Conservation (phyloP, 2,329 filamentous ascomycete genomes). For the Leptographium galeiforme region DNA sequence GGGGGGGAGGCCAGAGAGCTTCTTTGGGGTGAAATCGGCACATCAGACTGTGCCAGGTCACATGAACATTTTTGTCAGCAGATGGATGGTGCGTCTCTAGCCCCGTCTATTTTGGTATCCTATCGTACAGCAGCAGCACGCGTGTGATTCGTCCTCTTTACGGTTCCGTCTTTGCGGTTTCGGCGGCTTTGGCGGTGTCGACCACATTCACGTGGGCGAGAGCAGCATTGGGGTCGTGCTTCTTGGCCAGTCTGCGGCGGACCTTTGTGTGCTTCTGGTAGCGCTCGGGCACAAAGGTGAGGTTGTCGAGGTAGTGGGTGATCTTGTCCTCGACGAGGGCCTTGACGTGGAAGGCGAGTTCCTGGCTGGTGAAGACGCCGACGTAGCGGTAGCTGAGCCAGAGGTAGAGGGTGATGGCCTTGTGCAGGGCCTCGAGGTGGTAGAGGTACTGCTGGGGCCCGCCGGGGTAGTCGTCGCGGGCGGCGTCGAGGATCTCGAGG, state of each 20-base stretch:
- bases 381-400: conserved; percentile 88
- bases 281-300: conserved; percentile 32
- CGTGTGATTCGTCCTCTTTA: too few species aligned
- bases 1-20: too few species aligned
- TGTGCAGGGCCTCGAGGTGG: conserved; percentile 66
- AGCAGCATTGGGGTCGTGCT: conserved; percentile 5
- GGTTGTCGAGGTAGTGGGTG: conserved; percentile 43
- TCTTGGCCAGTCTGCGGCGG: conserved; percentile 9
- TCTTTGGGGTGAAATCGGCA: too few species aligned
- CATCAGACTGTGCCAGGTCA: too few species aligned
- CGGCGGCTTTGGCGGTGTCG: too few species aligned
- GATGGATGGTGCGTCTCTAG: too few species aligned
- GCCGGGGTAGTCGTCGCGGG: conserved; percentile 25
- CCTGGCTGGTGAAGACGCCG: conserved; percentile 63
- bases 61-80: too few species aligned
- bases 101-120: too few species aligned
- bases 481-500: conserved; percentile 60
- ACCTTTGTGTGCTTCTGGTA: conserved; percentile 11
- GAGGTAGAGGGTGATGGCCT: conserved; percentile 69
- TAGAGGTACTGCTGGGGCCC: conserved; percentile 44
- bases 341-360: conserved; percentile 69
- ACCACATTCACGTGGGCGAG: too few species aligned
- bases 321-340: conserved; percentile 64
- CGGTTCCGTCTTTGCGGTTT: too few species aligned
- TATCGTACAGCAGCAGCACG: too few species aligned